A percentile compares a stretch with the other conserved stretches of the same genome.
Evolutionary conservation across 1,284 basidiomycete genomes (phyloP).

Genomic region (Chalciporus sp.): DNA sequence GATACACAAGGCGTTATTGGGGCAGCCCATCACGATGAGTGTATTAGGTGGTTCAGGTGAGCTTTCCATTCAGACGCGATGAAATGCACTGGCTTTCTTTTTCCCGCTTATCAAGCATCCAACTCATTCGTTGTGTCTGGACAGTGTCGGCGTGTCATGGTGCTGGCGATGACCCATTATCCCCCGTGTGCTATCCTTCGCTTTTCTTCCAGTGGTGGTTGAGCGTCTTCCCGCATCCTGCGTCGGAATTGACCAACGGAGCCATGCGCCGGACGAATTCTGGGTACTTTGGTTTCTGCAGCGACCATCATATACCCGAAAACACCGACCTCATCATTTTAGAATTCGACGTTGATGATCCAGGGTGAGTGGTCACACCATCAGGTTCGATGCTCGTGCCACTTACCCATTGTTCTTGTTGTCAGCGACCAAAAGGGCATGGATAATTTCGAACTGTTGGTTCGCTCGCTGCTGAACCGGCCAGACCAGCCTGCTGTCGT

Average conservation of each 20-base stretch:
- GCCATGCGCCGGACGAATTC: constrained; percentile 88
- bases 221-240: constrained; percentile 90
- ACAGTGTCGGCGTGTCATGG: constrained; percentile 91
- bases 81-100: background rate
- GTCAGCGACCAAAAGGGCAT: constrained; percentile 70
- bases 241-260: constrained; percentile 93
- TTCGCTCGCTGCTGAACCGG: constrained; percentile 86
- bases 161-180: constrained; percentile 88
- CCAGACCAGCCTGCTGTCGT: constrained; percentile 88
- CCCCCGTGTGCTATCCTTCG: constrained; percentile 85
- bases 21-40: constrained; percentile 87
- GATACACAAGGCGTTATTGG: constrained; percentile 82
- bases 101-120: background rate
- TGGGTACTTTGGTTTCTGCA: constrained; percentile 92
- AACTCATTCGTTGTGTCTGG: constrained; percentile 4
- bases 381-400: constrained; percentile 1
- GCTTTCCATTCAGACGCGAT: constrained; percentile 31
- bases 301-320: constrained; percentile 88
- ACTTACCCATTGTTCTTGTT: background rate
- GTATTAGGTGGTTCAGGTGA: constrained; percentile 87
- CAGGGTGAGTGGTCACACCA: constrained; percentile 57
- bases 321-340: constrained; percentile 90
- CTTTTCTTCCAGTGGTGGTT: constrained; percentile 96
- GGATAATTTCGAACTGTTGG: constrained; percentile 86
- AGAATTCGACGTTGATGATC: constrained; percentile 89